Base-by-base conservation (phyloP, 441 rosid genomes). In the Dalechampia spathulata region DNA sequence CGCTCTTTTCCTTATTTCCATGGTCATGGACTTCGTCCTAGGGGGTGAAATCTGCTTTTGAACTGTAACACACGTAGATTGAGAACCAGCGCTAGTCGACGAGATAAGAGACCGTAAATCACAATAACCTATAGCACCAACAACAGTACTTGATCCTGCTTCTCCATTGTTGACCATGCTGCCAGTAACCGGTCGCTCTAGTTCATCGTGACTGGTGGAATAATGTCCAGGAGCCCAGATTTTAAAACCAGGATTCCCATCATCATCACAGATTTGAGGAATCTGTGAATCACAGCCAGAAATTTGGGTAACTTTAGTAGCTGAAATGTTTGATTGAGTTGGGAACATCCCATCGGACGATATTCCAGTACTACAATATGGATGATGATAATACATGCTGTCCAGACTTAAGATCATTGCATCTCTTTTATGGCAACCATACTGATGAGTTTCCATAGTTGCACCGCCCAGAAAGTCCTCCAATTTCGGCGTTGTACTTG, bases 381-480 rank as follows among this genome's bases (percentile, higher is more conserved):
- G 78, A 22, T 65, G 73, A 55, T 67, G 71, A 49, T 76, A 77
- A 58, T 81, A 79, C 60, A 85, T 67, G 69, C 83, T 74, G 52
- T 85, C 88, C 30, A 79, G 56, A 64, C 92, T 78, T 20, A 85
- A 66, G 46, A 76, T 77, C 87, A 83, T 75, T 57, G 81, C 58
- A 21, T 77, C 85, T 45, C 74, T 76, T 40, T 68, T 79, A 16
- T 66, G 77, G 58, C 61, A 68, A 20, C 68, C 57, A 52, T 77
- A 78, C 30, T 77, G 81, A 17, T 72, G 79, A 50, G 52, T 62
- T 21, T 55, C 83, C 78, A 74, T 72, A 7, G 80, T 73, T 72
- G 84, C 79, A 62, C 84, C 79, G 34, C 92, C 92, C 0, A 86
- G 70, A 61, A 86, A 86, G 66, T 83, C 87, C 62, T 83, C 94